These are phyloP conservation scores for Vitis rupestris DNA, from an alignment of 164 flowering plant genomes.

Conservation along the genomic window DNA sequence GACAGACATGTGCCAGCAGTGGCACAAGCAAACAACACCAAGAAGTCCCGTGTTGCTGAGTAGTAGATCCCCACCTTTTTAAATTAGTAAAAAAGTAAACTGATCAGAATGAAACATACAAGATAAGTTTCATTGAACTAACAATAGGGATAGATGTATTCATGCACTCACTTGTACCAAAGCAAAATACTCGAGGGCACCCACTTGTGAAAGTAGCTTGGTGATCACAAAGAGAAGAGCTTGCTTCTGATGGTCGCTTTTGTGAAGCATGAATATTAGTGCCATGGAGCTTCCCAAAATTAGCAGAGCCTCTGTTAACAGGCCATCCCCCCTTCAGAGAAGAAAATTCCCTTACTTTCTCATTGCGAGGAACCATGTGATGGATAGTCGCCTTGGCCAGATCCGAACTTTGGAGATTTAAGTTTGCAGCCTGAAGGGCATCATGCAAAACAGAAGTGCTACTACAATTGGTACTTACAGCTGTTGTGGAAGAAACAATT, in stretches of 20 bases:
- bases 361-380: conserved; percentile 21
- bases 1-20: conserved; percentile 56
- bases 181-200: conserved; percentile 55
- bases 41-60: conserved; percentile 58
- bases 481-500: conserved; percentile 20
- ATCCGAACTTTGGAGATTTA: conserved; percentile 20
- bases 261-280: conserved; percentile 14
- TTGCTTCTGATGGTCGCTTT: conserved; percentile 18
- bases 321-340: conserved; percentile 20
- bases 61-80: conserved; percentile 58
- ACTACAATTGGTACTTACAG: conserved; percentile 9
- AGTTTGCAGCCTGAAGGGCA: conserved; percentile 18
- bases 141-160: background rate
- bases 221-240: conserved; percentile 13
- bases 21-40: conserved; percentile 64
- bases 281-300: conserved; percentile 14
- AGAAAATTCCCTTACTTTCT: conserved; percentile 19
- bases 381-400: conserved; percentile 19
- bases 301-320: conserved; percentile 7
- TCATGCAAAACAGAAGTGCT: conserved; percentile 18
- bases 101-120: background rate
- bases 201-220: conserved; percentile 25
- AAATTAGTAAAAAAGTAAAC: background rate
- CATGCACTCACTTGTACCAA: conserved; percentile 42
- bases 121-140: background rate